A percentile compares a stretch with the other conserved stretches of the same genome.
phyloP scores from a whole-genome alignment of 2,329 filamentous ascomycete species.

The Zymoseptoria passerinii region DNA sequence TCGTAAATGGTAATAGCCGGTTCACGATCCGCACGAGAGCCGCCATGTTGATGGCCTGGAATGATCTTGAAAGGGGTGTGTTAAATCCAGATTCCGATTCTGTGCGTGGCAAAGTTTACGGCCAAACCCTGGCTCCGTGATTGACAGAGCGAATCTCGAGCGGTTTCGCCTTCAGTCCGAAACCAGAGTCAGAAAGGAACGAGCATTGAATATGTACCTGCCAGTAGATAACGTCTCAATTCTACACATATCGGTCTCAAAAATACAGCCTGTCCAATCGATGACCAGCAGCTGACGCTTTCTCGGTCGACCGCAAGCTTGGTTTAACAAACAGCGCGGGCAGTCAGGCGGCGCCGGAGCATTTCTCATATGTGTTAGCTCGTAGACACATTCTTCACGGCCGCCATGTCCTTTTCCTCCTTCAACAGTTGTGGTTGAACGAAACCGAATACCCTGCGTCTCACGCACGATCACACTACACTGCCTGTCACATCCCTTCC shows the following conservation, averaged over 20 bases:
- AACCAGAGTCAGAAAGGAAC: too few relatives aligned
- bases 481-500: not conserved
- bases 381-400: not conserved
- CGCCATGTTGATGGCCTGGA: constrained; percentile 15
- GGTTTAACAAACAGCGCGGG: not conserved
- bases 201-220: too few relatives aligned
- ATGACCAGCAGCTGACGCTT: too few relatives aligned
- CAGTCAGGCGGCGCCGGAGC: not conserved
- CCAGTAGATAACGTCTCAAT: not conserved
- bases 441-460: not conserved
- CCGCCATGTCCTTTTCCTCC: not conserved
- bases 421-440: not conserved
- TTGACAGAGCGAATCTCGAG: too few relatives aligned
- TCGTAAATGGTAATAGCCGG: constrained; percentile 41
- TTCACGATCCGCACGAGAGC: constrained; percentile 29
- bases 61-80: not conserved
- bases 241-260: too few relatives aligned
- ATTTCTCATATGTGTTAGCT: not conserved
- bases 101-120: not conserved
- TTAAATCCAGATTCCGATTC: not conserved
- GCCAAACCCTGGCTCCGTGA: too few relatives aligned
- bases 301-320: not conserved
- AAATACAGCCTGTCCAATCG: too few relatives aligned
- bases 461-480: not conserved
- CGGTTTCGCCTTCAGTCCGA: too few relatives aligned